phyloP scores from a whole-genome alignment of 2,329 filamentous ascomycete genomes.

The Sclerotinia nivalis region DNA sequence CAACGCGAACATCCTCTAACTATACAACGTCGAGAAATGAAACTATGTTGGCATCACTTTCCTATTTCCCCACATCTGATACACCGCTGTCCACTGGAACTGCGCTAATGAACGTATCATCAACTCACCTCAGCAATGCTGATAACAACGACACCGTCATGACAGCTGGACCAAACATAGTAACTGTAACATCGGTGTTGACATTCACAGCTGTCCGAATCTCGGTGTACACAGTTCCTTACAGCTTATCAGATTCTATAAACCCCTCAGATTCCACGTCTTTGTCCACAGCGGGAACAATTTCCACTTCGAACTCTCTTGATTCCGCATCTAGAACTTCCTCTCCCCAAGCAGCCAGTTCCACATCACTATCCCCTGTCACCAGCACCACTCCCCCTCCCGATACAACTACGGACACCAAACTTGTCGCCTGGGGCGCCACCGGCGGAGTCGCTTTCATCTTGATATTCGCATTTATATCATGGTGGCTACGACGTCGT shows the following conservation, averaged over 20 bases:
- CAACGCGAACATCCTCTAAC: neutral
- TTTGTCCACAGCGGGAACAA: neutral
- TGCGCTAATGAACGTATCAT: neutral
- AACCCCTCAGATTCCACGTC: neutral
- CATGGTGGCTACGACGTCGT: neutral
- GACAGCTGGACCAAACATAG: too few species aligned
- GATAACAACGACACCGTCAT: neutral
- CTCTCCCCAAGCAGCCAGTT: neutral
- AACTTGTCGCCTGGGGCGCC: neutral
- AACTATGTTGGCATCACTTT: neutral
- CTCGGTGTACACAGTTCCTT: neutral
- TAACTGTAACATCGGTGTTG: neutral
- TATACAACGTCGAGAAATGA: neutral
- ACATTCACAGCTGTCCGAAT: slow-evolving; percentile 11
- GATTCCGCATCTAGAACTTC: neutral
- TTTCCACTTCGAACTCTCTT: neutral
- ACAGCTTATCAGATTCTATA: neutral
- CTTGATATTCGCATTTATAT: neutral
- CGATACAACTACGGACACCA: neutral
- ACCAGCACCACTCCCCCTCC: neutral
- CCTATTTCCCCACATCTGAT: neutral
- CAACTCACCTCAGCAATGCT: too few species aligned
- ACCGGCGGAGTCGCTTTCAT: slow-evolving; percentile 4
- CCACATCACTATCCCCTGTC: neutral
- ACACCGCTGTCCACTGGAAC: neutral